Base-by-base conservation (phyloP, 2,329 filamentous ascomycete species). In the Sclerotinia subarctica region DNA sequence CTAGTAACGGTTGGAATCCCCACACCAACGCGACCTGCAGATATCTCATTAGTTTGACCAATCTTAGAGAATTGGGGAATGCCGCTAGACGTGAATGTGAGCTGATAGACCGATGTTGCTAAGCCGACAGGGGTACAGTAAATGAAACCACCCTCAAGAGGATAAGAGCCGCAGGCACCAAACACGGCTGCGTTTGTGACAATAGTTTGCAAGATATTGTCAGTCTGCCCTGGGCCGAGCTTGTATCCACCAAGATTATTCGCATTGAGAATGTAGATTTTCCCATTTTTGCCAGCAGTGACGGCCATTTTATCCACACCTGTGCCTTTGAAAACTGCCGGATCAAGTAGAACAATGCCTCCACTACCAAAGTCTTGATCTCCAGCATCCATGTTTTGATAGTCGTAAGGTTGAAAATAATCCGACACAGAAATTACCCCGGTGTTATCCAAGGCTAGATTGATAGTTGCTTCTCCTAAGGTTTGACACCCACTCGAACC, bases 391-490 rank as follows among this genome's bases (percentile, higher is more conserved):
- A 80, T 72, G 42, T 76, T 74, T 46, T 49, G 44, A 19, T 81
- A 81, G 66, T 81, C 79, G 68, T 77, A 80, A 0, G 81, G 79
- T 71, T 81, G 76, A 68, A 81, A 82, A 68, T 80, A 82, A 67
- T 82, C 80, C 32, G 73, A 70, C 8, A 79, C 60, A 10, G 74
- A 72, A 17, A 80, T 64, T 21, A 74, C 75, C 5, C 75, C 77
- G 15, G 70, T 73, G 19, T 26, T 53, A 42, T 70, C 58, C 19
- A 81, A 73, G 0, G 78, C 80, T 75, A 83, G 78, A 71, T 82
- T 81, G 11, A 83, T 77, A 0, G 80, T 79, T 0, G 80, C 79
- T 71, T 83, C 79, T 53, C 82, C 81, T 49, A 83, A 75, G 0
- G 81, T 78, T 42, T 71, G 71, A 38, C 77, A 72, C 8, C 71